Evolutionary conservation across 345 rosid genomes (phyloP), one percentile per base, ranked within the genome.

Genomic region (Linum trigynum): DNA sequence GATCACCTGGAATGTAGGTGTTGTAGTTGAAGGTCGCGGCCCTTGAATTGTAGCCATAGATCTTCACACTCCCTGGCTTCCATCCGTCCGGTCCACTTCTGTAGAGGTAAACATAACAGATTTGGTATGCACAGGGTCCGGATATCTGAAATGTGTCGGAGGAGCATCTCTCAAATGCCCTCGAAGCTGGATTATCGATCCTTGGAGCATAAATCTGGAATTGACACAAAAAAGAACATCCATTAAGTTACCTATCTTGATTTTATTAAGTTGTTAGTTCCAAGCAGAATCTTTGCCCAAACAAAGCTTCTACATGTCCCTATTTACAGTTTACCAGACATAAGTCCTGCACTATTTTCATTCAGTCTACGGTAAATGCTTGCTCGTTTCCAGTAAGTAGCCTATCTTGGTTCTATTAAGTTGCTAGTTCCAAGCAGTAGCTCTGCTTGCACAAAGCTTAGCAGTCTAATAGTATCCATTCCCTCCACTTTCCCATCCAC

Each of bases 121-220:
- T 75, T 57, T 70, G 74, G 64, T 67, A 70, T 7, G 69, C 69
- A 59, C 78, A 75, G 0, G 78, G 78, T 35, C 78, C 78, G 9
- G 5, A 50, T 59, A 75, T 63, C 66, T 67, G 39, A 14, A 70
- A 75, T 41, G 74, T 63, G 67, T 75, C 78, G 12, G 74, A 63
- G 16, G 78, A 75, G 50, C 78, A 75, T 11, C 59, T 12, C 17
- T 75, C 78, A 59, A 70, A 75, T 43, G 78, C 55, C 12, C 51
- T 37, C 0, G 59, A 36, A 2, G 74, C 45, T 61, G 71, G 74
- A 66, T 75, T 74, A 41, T 75, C 78, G 56, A 75, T 5, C 41
- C 78, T 75, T 38, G 69, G 72, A 36, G 55, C 71, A 48, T 75
- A 75, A 7, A 75, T 42, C 78, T 75, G 78, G 53, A 2, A 5